Conservation (phyloP, 257 asterid species). For the Echium plantagineum region DNA sequence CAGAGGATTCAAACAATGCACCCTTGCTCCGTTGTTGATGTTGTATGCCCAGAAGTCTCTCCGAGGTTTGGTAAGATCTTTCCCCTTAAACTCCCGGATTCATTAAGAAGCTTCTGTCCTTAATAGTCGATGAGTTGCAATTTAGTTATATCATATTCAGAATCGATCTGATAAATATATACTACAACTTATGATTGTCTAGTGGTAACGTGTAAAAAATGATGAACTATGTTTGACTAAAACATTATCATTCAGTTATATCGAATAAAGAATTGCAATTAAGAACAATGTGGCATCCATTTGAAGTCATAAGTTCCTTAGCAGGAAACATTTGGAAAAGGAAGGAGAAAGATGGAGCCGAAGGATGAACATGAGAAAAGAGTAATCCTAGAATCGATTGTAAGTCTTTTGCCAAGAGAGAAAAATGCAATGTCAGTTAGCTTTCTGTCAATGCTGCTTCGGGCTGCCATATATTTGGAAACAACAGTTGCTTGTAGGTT, state of each 20-base stretch:
- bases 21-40: constrained; percentile 71
- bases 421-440: constrained; percentile 60
- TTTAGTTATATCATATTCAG: no score
- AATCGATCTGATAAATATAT: no score
- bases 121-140: background rate
- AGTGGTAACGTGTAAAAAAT: background rate
- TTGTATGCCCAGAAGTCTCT: constrained; percentile 54
- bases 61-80: background rate
- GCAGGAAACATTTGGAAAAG: constrained; percentile 33
- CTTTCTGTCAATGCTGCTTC: constrained; percentile 62
- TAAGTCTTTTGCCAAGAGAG: constrained; percentile 81
- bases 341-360: constrained; percentile 56
- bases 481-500: constrained; percentile 61
- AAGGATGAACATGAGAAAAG: constrained; percentile 36
- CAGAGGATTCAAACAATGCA: constrained; percentile 78
- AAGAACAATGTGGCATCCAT: no score
- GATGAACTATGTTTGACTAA: no score
- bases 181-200: no score
- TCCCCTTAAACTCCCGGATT: background rate
- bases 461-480: constrained; percentile 72
- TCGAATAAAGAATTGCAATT: no score
- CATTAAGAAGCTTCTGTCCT: background rate
- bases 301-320: background rate
- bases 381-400: constrained; percentile 70
- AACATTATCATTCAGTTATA: no score